phyloP scores from a whole-genome alignment of 768 basidiomycete species.

The Trametes cubensis region DNA sequence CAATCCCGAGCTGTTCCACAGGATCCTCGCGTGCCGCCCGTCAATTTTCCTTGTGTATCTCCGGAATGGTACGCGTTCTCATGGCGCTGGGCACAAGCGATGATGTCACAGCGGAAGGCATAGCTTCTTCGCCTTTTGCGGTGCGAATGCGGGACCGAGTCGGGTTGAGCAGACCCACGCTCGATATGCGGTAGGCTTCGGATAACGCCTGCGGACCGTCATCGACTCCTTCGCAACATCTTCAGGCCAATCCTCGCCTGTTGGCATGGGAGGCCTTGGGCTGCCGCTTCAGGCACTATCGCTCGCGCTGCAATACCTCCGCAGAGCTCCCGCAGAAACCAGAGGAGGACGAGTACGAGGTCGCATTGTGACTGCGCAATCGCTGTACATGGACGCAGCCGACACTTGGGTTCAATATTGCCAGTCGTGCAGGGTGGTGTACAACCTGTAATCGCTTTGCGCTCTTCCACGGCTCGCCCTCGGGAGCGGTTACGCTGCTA shows the following conservation, averaged over 20 bases:
- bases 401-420: not conserved
- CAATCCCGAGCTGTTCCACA: no score
- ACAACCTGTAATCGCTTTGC: not conserved
- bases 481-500: not conserved
- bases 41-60: not conserved
- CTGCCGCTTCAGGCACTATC: not conserved
- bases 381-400: no score
- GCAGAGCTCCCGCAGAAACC: not conserved
- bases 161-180: not conserved
- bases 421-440: not conserved
- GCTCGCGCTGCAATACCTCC: not conserved
- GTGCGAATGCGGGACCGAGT: slow-evolving; percentile 3
- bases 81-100: not conserved
- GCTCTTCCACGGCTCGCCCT: not conserved
- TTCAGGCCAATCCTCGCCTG: not conserved
- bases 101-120: not conserved
- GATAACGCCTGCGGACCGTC: not conserved
- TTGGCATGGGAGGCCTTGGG: not conserved
- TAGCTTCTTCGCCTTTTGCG: not conserved
- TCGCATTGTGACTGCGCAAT: no score
- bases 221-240: not conserved
- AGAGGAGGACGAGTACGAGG: no score
- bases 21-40: not conserved
- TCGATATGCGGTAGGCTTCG: slow-evolving; percentile 11
- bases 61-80: not conserved